These are phyloP conservation scores for Cryphonectria carpinicola DNA, from an alignment of 2,329 filamentous ascomycete genomes.

Conservation along the genomic window DNA sequence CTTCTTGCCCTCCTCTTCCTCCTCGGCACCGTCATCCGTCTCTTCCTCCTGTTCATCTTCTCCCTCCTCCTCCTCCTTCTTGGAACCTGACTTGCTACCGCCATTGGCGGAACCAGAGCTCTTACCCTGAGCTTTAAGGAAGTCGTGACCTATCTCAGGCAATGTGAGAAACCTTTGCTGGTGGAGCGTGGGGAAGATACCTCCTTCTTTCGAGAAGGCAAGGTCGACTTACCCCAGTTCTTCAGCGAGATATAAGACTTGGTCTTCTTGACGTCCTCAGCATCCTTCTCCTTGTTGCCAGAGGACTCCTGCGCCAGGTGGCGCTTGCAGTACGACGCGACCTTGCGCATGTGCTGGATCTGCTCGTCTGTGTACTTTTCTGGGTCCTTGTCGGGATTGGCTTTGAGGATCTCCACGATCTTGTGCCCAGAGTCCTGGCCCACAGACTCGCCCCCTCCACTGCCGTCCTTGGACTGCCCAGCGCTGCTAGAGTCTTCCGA, in stretches of 20 bases:
- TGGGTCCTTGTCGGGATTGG: conserved; percentile 61
- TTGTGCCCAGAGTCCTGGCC: conserved; percentile 67
- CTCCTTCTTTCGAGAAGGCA: background rate
- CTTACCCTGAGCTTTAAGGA: conserved; percentile 45
- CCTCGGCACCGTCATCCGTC: conserved; percentile 19
- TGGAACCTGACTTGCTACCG: conserved; percentile 21
- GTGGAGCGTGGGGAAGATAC: background rate
- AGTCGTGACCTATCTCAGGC: conserved; percentile 47
- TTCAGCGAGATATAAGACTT: conserved; percentile 61
- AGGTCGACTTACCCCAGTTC: conserved; percentile 52
- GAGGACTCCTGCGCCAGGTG: conserved; percentile 68
- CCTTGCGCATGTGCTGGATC: conserved; percentile 63
- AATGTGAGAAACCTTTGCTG: background rate
- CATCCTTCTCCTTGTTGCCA: conserved; percentile 56
- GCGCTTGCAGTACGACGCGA: conserved; percentile 68
- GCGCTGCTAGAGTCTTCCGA: conserved; percentile 59
- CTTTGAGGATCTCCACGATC: conserved; percentile 65
- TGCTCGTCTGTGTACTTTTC: conserved; percentile 59
- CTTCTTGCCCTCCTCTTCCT: conserved; percentile 27
- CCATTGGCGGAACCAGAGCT: conserved; percentile 15
- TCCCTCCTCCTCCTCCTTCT: conserved; percentile 12
- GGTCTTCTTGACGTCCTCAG: conserved; percentile 49
- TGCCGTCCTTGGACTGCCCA: conserved; percentile 63
- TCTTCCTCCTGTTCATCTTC: conserved; percentile 14
- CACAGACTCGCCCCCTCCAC: conserved; percentile 61